Conservation (phyloP, 768 basidiomycete genomes). For the Baorangia bicolor region DNA sequence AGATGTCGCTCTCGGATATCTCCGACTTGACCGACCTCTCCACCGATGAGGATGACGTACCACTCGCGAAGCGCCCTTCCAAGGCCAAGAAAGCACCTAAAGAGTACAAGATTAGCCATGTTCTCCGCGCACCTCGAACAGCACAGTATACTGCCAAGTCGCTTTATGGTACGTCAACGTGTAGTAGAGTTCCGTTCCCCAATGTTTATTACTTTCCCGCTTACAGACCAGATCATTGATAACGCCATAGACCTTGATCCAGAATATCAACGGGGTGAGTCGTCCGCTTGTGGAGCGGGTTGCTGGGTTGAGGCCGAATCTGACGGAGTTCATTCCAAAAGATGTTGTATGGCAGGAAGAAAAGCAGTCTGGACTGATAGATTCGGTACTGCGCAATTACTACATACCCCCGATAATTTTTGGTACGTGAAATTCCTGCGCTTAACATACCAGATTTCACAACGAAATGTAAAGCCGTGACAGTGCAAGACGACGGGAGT, state of each 20-base stretch:
- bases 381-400: constrained; percentile 62
- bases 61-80: constrained; percentile 22
- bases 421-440: constrained; percentile 36
- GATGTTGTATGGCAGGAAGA: constrained; percentile 64
- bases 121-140: constrained; percentile 39
- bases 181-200: neutral
- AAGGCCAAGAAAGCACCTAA: constrained; percentile 24
- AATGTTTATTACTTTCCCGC: neutral
- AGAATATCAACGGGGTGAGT: constrained; percentile 62
- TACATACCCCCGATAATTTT: constrained; percentile 70
- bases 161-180: constrained; percentile 40
- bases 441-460: neutral
- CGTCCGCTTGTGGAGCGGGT: neutral
- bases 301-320: neutral
- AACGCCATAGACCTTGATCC: constrained; percentile 56
- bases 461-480: constrained; percentile 36
- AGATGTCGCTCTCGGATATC: constrained; percentile 39
- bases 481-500: constrained; percentile 37
- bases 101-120: constrained; percentile 32
- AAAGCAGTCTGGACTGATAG: constrained; percentile 62
- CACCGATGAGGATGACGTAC: constrained; percentile 38
- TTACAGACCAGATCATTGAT: constrained; percentile 47
- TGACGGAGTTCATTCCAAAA: constrained; percentile 23
- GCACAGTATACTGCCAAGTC: constrained; percentile 42
- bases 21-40: constrained; percentile 51